Evolutionary conservation across 805 yeast genomes (phyloP), one percentile per base, ranked within the genome.

Genomic region (Myxozyma vanderwaltii): DNA sequence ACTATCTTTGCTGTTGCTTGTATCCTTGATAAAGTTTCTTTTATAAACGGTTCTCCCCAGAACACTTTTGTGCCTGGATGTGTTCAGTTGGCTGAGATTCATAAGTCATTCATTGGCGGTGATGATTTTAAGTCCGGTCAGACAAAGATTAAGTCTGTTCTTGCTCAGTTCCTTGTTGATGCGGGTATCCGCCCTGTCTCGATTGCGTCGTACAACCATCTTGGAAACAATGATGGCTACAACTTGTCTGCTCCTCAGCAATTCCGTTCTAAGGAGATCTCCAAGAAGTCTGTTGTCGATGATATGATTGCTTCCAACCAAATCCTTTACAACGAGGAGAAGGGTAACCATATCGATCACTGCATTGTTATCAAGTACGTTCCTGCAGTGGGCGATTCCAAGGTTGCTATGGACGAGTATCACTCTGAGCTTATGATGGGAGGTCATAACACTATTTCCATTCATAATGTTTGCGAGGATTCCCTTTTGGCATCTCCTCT

Each of bases 361-460:
- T 88, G 96, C 77, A 91, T 91, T 74, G 97, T 91, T 62, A 91
- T 91, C 79, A 91, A 91, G 78, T 91, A 91, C 75, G 77, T 92
- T 72, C 88, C 89, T 57, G 97, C 97, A 7, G 97, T 91, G 50
- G 96, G 96, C 39, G 98, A 91, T 76, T 86, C 94, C 65, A 91
- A 91, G 79, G 96, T 91, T 65, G 98, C 98, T 54, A 92, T 91
- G 97, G 98, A 91, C 75, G 97, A 92, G 78, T 91, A 91, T 78
- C 90, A 92, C 79, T 87, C 95, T 57, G 97, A 91, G 76, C 84
- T 91, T 72, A 92, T 91, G 97, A 82, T 91, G 69, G 98, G 98
- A 63, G 98, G 98, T 46, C 97, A 91, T 78, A 92, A 91, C 79
- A 87, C 94, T 72, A 88, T 91, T 67, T 85, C 95, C 49, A 87